Evolutionary conservation across 2,329 filamentous ascomycete species (phyloP), one percentile per base, ranked within the genome.

Genomic region (Didymella sp.): DNA sequence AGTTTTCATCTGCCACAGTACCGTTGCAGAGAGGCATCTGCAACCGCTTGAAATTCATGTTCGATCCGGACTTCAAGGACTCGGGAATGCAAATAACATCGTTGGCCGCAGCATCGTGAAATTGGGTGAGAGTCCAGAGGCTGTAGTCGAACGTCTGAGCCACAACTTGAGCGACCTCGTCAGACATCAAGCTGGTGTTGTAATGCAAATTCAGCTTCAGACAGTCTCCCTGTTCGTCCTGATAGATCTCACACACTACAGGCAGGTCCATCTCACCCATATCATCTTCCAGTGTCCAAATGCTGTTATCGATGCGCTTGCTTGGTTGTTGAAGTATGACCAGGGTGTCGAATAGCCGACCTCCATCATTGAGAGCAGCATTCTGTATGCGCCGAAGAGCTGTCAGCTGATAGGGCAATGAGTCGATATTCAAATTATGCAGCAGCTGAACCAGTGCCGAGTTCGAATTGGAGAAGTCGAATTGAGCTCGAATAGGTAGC

Each of bases 281-380:
- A 43, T 87, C 83, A 9, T 80, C 73, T 42, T 81, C 67, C 24
- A 83, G 66, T 19, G 70, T 77, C 84, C 84, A 86, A 31, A 85
- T 77, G 1, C 68, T 61, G n/a, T 72, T 27, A 59, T 85, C 77
- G 7, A 85, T 71, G 1, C 73, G 59, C 9, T 61, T 52, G 6
- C 79, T 68, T 0, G 84, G 80, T 40, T 88, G 87, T 69, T 97
- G 93, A 11, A 96, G 79, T 45, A 97, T 84, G 15, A 97, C 79
- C 27, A 96, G 77, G 1, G 89, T 90, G 70, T 96, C 91, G 71
- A 96, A 96, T 0, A 96, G 78, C 12, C 81, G 81, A 17, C 76
- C 76, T 1, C 82, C 81, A 55, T 82, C 71, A 54, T 74, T 56
- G 60, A 77, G 66, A 68, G 79, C 62, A 64, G 80, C 76, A 1